Evolutionary conservation across 2,329 filamentous ascomycete species (phyloP).

Genomic region (Rhynchosporium graminicola): DNA sequence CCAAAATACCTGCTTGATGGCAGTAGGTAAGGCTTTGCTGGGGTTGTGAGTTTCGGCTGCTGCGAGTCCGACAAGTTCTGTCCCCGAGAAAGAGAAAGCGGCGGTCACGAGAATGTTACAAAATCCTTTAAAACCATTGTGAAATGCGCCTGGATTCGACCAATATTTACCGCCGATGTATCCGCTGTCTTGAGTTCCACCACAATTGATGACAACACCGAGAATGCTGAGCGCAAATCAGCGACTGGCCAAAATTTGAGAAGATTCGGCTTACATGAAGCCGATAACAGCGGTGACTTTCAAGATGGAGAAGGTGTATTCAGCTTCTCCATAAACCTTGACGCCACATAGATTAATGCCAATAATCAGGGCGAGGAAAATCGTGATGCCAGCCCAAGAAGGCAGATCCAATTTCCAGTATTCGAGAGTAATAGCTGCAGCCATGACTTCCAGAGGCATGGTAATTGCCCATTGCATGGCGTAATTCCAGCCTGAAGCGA

Average conservation of each 20-base stretch:
- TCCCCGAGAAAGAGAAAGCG: constrained; percentile 76
- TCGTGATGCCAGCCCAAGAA: constrained; percentile 80
- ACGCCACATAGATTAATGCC: constrained; percentile 85
- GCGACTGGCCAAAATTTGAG: not conserved
- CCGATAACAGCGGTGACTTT: constrained; percentile 87
- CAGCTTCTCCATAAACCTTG: constrained; percentile 84
- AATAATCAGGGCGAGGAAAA: constrained; percentile 78
- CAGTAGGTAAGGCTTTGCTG: constrained; percentile 77
- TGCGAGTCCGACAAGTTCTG: constrained; percentile 74
- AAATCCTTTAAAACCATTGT: constrained; percentile 80
- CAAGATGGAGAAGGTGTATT: constrained; percentile 83
- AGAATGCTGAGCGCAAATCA: constrained; percentile 61
- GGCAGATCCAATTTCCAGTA: constrained; percentile 76
- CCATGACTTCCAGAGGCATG: constrained; percentile 82
- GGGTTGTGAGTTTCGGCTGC: constrained; percentile 80
- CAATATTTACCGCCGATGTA: constrained; percentile 84
- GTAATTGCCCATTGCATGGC: constrained; percentile 84
- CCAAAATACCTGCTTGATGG: constrained; percentile 97
- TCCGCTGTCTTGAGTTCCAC: constrained; percentile 69
- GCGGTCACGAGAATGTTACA: constrained; percentile 76
- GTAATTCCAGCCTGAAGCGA: constrained; percentile 95
- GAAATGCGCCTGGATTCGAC: constrained; percentile 75
- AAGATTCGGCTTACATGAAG: constrained; percentile 68
- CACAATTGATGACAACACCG: constrained; percentile 82
- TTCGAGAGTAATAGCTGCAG: constrained; percentile 78